Base-by-base conservation (phyloP, 2,329 filamentous ascomycete species). In the Aspergillus nomiae region DNA sequence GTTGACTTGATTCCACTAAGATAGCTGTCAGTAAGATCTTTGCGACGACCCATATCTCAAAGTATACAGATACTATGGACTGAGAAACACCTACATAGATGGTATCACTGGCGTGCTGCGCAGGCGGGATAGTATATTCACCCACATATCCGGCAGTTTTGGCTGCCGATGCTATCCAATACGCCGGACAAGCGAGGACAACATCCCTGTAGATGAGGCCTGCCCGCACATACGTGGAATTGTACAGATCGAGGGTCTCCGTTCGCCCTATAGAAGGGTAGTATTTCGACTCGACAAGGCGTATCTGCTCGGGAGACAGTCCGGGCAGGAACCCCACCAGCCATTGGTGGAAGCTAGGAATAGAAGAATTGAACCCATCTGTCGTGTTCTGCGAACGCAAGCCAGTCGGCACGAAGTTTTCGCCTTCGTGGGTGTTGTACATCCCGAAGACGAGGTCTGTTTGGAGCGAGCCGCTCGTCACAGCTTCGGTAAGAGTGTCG, bases 371-470 rank as follows among this genome's bases (percentile, higher is more conserved):
- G 70, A 84, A 87, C 0, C 80, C 78, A 2, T 76, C 76, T 0
- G 71, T 69, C 8, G 74, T 72, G 0, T 69, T 66, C 0, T 65
- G 63, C 55, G 74, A 76, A 21, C 76, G 70, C 1, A 89, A 76
- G 0, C 82, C 84, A 0, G 81, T 71, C 0, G 86, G 85, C 26
- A 87, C 77, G 67, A 90, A 89, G 65, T 86, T 87, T 71, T 89
- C 83, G 26, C 87, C 87, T 73, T 89, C 87, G 69, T 88, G 84
- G 0, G 83, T 81, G 70, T 89, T 89, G 72, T 88, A 89, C 79
- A 84, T 85, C n/a, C 81, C 80, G 65, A 84, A 84, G 0, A 82
- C 80, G 10, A 76, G 71, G 2, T 84, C 78, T 2, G 80, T 80
- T 58, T 85, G 82, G 10, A 86, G 73, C 4, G 66, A 57, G 0